Base-by-base conservation (phyloP, 2,329 filamentous ascomycete genomes). In the Colletotrichum liaoningense region DNA sequence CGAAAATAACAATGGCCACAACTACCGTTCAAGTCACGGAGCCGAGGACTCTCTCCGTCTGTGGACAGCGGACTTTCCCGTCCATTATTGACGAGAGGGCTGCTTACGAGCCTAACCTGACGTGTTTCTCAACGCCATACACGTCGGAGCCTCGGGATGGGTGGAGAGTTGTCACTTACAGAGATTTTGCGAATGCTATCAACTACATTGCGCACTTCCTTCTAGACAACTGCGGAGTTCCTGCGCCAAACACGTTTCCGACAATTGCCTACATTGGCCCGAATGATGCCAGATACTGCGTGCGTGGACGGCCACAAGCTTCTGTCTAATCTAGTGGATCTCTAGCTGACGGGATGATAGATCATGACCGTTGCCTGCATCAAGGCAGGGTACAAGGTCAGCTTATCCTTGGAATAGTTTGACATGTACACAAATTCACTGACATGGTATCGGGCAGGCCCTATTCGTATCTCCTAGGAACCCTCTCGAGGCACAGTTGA, bases 401-500 rank as follows among this genome's bases (percentile, higher is more conserved):
- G 7, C 4, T 12, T 0, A 0, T 64, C 5, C 58, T 9, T 79
- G 80, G 35, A 81, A 80, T 1, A 84, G 82, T 0, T 79, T 87
- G 24, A 82, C n/a, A 9, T 9, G 19, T 4, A 4, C 82, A 6
- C 2, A 4, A 14, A 7, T 49, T 54, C 6, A 64, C 22, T 8
- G 4, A 9, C 19, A 19, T 19, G 14, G 6, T 16, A 42, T 7
- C 16, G 14, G 16, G 4, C n/a, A 84, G 80, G 81, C 83, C 4
- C 79, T 88, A 4, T 84, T 86, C 52, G 83, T 87, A 49, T 88
- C 85, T 22, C 81, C 84, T 0, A 82, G 86, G 1, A 88, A 88
- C 70, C 83, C 84, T 1, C 78, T 80, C 5, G 85, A 86, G 57
- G 85, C 81, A 2, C 85, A 88, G 68, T 58, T 86, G n/a, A 84